phyloP scores from a whole-genome alignment of 1,284 basidiomycete genomes.

The Apiotrichum sp. region DNA sequence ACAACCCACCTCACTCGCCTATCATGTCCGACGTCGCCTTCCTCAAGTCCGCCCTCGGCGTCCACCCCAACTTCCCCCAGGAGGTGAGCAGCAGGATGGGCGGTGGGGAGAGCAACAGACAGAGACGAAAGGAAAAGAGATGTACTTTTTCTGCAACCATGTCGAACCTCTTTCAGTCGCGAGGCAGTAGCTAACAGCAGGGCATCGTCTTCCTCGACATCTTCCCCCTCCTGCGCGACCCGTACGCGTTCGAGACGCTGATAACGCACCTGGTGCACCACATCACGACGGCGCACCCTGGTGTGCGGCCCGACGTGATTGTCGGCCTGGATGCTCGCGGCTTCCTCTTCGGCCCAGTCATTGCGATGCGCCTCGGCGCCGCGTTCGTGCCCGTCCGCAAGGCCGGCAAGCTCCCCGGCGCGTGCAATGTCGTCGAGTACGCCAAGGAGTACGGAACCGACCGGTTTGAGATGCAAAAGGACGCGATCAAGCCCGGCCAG shows the following conservation, averaged over 20 bases:
- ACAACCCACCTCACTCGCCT: neutral
- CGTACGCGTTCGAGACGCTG: constrained; percentile 78
- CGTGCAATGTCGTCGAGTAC: constrained; percentile 70
- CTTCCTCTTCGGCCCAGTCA: constrained; percentile 88
- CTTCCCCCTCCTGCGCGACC: constrained; percentile 79
- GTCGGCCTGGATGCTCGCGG: constrained; percentile 95
- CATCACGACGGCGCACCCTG: constrained; percentile 58
- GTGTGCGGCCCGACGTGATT: constrained; percentile 84
- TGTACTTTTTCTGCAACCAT: too few relatives aligned
- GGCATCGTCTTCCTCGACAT: constrained; percentile 62
- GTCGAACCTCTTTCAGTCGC: neutral
- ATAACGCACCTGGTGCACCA: constrained; percentile 86
- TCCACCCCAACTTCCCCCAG: constrained; percentile 78
- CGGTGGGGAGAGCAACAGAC: too few relatives aligned
- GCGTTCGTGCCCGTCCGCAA: constrained; percentile 97
- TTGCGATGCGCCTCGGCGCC: constrained; percentile 84
- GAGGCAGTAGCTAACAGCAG: constrained; percentile 12
- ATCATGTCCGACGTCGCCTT: constrained; percentile 71
- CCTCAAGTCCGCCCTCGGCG: constrained; percentile 61
- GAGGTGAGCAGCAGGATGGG: constrained; percentile 54
- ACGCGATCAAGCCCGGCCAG: constrained; percentile 74
- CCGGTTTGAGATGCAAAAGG: constrained; percentile 88
- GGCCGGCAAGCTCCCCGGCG: constrained; percentile 86
- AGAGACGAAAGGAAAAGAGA: too few relatives aligned
- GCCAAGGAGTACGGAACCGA: constrained; percentile 93